phyloP scores from a whole-genome alignment of 2,329 filamentous ascomycete species.

The Colletotrichum endophyticum region DNA sequence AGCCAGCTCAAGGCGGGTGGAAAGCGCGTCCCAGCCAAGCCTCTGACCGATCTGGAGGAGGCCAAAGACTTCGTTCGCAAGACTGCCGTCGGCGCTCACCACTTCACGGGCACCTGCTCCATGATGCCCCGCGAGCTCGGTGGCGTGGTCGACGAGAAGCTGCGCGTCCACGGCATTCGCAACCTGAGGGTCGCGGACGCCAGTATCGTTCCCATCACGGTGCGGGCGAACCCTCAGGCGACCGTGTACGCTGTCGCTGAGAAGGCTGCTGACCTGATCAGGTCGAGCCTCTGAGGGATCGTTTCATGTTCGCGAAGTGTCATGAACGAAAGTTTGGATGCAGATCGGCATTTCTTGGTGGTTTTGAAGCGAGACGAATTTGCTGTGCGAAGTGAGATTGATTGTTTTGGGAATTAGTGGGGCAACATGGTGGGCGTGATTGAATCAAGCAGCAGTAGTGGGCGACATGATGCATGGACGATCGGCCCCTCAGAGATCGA shows the following conservation, averaged over 20 bases:
- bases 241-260: slow-evolving; percentile 42
- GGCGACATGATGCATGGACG: background rate
- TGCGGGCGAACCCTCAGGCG: slow-evolving; percentile 34
- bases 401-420: background rate
- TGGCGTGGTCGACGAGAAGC: slow-evolving; percentile 50
- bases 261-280: slow-evolving; percentile 23
- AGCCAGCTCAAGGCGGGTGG: slow-evolving; percentile 45
- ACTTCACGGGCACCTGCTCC: slow-evolving; percentile 52
- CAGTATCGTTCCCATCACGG: slow-evolving; percentile 35
- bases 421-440: background rate
- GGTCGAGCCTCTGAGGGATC: slow-evolving; percentile 20
- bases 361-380: background rate
- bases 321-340: background rate
- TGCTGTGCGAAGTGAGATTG: background rate
- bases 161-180: slow-evolving; percentile 48
- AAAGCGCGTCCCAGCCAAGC: slow-evolving; percentile 10
- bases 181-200: slow-evolving; percentile 52
- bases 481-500: background rate
- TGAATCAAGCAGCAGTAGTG: background rate
- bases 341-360: background rate
- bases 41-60: slow-evolving; percentile 34
- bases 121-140: slow-evolving; percentile 57
- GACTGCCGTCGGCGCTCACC: slow-evolving; percentile 43
- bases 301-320: background rate
- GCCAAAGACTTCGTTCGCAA: slow-evolving; percentile 39